Evolutionary conservation across 2,329 filamentous ascomycete genomes (phyloP).

Genomic region (Raffaelea albimanens): DNA sequence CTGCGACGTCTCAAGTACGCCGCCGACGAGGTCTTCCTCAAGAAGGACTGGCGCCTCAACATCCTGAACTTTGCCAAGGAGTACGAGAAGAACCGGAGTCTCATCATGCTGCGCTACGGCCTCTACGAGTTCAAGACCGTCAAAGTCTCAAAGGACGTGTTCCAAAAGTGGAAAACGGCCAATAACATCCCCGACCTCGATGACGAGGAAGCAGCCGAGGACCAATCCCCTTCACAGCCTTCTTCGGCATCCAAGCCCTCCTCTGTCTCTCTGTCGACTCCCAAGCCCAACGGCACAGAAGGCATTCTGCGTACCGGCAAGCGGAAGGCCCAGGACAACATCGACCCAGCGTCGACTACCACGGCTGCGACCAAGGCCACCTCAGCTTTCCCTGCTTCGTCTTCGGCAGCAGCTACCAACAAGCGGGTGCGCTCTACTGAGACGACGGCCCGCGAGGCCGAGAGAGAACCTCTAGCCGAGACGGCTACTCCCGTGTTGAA

Average conservation of each 20-base stretch:
- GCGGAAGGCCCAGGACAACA: slow-evolving; percentile 47
- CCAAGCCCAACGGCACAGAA: slow-evolving; percentile 26
- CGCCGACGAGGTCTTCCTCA: slow-evolving; percentile 49
- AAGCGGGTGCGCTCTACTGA: slow-evolving; percentile 40
- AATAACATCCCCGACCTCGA: slow-evolving; percentile 43
- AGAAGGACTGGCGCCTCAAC: slow-evolving; percentile 55
- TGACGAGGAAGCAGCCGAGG: slow-evolving; percentile 28
- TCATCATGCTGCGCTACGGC: slow-evolving; percentile 52
- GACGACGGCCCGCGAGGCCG: too few relatives aligned
- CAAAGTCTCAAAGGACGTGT: slow-evolving; percentile 46
- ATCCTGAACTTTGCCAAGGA: slow-evolving; percentile 54
- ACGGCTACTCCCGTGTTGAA: slow-evolving; percentile 24
- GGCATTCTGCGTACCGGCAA: slow-evolving; percentile 26
- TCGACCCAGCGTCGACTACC: slow-evolving; percentile 26
- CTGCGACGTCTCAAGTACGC: slow-evolving; percentile 52
- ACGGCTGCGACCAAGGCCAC: too few relatives aligned
- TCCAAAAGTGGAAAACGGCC: slow-evolving; percentile 49
- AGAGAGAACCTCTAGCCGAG: slow-evolving; percentile 28
- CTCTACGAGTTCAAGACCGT: slow-evolving; percentile 55
- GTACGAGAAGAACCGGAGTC: slow-evolving; percentile 53
- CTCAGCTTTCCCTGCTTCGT: too few relatives aligned
- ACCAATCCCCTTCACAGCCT: neutral
- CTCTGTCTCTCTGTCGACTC: slow-evolving; percentile 13
- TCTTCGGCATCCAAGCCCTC: slow-evolving; percentile 13
- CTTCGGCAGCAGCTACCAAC: slow-evolving; percentile 28